These are phyloP conservation scores for Coccomyxa sp. DNA, from an alignment of 139 green algal genomes.

Conservation along the genomic window DNA sequence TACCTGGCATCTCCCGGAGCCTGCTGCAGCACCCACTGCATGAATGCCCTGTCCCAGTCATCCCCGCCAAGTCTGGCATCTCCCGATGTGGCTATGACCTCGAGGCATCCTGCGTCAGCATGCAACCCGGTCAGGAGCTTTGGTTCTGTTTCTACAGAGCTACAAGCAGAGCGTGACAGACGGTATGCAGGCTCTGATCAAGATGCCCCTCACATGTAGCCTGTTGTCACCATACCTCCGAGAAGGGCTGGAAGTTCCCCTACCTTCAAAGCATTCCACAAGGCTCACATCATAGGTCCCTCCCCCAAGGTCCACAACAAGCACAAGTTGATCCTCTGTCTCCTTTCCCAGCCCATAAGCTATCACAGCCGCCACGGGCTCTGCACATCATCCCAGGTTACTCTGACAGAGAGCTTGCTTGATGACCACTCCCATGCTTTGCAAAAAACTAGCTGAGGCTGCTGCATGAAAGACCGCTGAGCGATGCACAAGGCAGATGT, in stretches of 20 bases:
- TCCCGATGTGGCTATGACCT: conserved; percentile 67
- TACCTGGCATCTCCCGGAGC: not conserved
- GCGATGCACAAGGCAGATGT: not conserved
- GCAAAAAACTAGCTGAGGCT: not conserved
- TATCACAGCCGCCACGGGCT: conserved; percentile 4
- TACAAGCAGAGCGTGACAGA: not conserved
- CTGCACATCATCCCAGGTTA: conserved; percentile 1
- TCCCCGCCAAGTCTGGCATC: conserved; percentile 72
- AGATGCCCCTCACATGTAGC: too few species aligned
- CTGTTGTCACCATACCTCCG: too few species aligned
- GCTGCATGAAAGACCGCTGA: not conserved
- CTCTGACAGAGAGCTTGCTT: not conserved
- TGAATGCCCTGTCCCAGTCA: conserved; percentile 62
- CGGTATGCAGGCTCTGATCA: conserved; percentile 22
- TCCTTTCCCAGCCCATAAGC: conserved; percentile 36
- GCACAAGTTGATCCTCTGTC: conserved; percentile 70
- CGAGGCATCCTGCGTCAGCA: conserved; percentile 29
- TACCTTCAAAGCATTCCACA: conserved; percentile 75
- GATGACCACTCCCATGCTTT: not conserved
- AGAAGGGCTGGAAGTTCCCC: too few species aligned
- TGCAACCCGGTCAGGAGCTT: not conserved
- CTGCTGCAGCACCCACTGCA: conserved; percentile 27
- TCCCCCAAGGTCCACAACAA: conserved; percentile 84
- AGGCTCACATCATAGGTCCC: conserved; percentile 76
- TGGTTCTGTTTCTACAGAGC: too few species aligned